Evolutionary conservation across 2,329 filamentous ascomycete species (phyloP), one percentile per base, ranked within the genome.

Genomic region (Ophiostoma sp.): DNA sequence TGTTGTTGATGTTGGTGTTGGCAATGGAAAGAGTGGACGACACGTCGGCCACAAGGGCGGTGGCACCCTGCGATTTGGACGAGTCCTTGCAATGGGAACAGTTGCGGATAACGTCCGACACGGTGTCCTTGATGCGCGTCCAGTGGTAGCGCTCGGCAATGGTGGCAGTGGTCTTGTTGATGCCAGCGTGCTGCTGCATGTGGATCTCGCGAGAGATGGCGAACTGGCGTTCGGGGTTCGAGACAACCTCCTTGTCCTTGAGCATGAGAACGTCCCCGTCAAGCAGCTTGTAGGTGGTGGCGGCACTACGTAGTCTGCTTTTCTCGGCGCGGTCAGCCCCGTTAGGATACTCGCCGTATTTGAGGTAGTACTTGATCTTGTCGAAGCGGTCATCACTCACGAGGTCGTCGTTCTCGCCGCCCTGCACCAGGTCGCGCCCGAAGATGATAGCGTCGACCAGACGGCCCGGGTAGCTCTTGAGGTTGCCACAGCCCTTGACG

Each of bases 71-170:
- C 6, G 71, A 22, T 80, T 93, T 93, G 75, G 89, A 87, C 50
- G 89, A 84, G 78, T 97, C 94, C 82, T 95, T 97, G 84, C 95
- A 98, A 80, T 97, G 91, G 8, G 88, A 84, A 82, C 96, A 99
- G 78, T 96, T 95, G 78, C 93, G 92, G 82, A 98, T 97, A 78
- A 97, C 95, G 80, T 95, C 91, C 80, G 92, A 96, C 75, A 98
- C 96, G 0, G 95, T 98, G 83, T 98, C 95, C 82, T 98, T 99
- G 84, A 98, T 98, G 75, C 95, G 90, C 66, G 97, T 95, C 96
- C 96, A 99, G 83, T 98, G 96, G 80, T 95, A 98, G 79, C 92
- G 92, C 80, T 98, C 93, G 12, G 95, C 94, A 78, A 99, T 97
- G 25, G 91, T 92, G 25, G 95, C 95, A 0, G 95, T 98, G 0